Evolutionary conservation across 2,329 filamentous ascomycete genomes (phyloP), one percentile per base, ranked within the genome.

Genomic region (Pseudonectria foliicola): DNA sequence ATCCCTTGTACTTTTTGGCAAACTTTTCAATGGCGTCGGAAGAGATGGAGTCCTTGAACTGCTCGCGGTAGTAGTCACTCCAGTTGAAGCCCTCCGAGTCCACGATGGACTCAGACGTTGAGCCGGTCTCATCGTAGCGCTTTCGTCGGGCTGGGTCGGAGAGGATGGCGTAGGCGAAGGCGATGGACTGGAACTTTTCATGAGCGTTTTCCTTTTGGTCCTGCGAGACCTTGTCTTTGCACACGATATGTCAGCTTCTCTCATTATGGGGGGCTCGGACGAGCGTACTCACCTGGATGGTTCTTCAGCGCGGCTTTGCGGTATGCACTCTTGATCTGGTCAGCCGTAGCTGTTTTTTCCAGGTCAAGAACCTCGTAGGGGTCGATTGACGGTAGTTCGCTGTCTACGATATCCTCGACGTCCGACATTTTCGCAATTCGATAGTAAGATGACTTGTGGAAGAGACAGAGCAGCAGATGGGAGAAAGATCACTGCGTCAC

Each of bases 131-230:
- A 56, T 98, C 90, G 66, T 95, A 98, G 39, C 86, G 84, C 49
- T 80, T 79, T 48, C 92, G 84, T 34, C 92, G 79, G 13, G 72
- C 70, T 14, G 82, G 71, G 49, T 95, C 86, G 23, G 86, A 95
- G 25, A 98, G 83, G 32, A 98, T 77, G 24, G 88, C 90, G 56
- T 96, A 95, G 34, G 92, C 90, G 53, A 95, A 90, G 15, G 90
- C 90, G 49, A 98, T 80, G 49, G 83, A 72, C 62, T 98, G 92
- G 60, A 98, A 98, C 35, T 75, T 82, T 41, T 72, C 70, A 50
- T 95, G 82, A 2, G 92, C 90, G 27, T 73, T 66, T 16, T 80
- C 72, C 54, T 86, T 87, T 34, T 81, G 66, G 14, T 78, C 71
- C 1, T 75, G 68, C 12, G 76, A 48, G 4, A 80, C 85, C 67